Percentiles rank a stretch among this genome's conserved stretches.
Conservation (phyloP, 2,329 filamentous ascomycete species). For the Colletotrichum simmondsii region DNA sequence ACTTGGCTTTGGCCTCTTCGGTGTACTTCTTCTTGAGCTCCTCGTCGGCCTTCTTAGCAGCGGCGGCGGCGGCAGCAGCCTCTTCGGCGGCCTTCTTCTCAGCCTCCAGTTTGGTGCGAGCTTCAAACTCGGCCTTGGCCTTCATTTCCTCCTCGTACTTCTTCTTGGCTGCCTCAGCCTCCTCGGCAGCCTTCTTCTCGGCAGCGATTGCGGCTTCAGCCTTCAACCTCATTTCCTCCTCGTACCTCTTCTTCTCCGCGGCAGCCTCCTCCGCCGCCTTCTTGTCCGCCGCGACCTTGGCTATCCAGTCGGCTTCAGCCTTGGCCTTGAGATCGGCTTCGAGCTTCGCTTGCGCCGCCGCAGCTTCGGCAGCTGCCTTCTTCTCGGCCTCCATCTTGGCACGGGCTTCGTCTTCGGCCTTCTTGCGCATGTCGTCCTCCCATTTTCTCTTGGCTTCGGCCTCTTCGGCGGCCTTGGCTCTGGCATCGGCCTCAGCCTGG, state of each 20-base stretch:
- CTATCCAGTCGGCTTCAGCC: slow-evolving; percentile 43
- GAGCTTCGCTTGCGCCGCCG: slow-evolving; percentile 44
- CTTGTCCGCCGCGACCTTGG: slow-evolving; percentile 52
- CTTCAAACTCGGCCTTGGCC: slow-evolving; percentile 49
- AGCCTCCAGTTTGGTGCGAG: slow-evolving; percentile 42
- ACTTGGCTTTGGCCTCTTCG: slow-evolving; percentile 63
- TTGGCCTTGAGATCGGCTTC: slow-evolving; percentile 48
- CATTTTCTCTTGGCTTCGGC: slow-evolving; percentile 38
- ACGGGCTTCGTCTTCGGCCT: slow-evolving; percentile 52
- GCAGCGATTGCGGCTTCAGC: slow-evolving; percentile 54
- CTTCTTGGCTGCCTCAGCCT: slow-evolving; percentile 45
- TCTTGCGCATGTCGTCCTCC: slow-evolving; percentile 44
- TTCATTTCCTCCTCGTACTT: slow-evolving; percentile 44
- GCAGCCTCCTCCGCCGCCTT: slow-evolving; percentile 40
- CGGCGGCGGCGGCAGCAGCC: slow-evolving; percentile 46
- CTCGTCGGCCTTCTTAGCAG: slow-evolving; percentile 62
- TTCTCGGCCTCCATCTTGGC: slow-evolving; percentile 55
- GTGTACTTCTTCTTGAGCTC: slow-evolving; percentile 66
- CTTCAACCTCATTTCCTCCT: slow-evolving; percentile 47
- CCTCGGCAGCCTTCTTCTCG: slow-evolving; percentile 45
- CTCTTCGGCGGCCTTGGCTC: slow-evolving; percentile 41
- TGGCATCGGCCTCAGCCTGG: slow-evolving; percentile 50
- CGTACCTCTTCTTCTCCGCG: slow-evolving; percentile 46
- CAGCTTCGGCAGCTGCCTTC: slow-evolving; percentile 50
- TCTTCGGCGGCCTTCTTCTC: slow-evolving; percentile 43